Percentiles rank a stretch among this genome's conserved stretches.
Evolutionary conservation across 371 early-diverging fungal species (phyloP).

Genomic region (Syncephalastrum contaminatum): DNA sequence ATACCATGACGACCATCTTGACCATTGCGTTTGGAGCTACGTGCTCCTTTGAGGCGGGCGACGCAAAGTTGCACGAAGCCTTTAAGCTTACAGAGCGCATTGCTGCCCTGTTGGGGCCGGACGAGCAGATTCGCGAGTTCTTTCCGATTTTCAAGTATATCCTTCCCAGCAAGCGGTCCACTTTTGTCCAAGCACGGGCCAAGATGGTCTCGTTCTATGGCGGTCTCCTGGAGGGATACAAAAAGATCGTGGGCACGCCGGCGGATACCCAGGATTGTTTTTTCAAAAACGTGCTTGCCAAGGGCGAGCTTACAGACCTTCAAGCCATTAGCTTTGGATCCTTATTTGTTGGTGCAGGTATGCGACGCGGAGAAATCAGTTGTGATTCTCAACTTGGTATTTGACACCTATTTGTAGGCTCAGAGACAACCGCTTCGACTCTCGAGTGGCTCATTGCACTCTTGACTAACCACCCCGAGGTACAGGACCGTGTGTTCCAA

Average conservation of each 20-base stretch:
- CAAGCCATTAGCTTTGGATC: slow-evolving; percentile 33
- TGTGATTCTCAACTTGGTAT: neutral
- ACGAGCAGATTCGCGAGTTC: slow-evolving; percentile 43
- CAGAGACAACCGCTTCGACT: slow-evolving; percentile 46
- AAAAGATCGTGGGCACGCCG: slow-evolving; percentile 4
- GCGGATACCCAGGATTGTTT: slow-evolving; percentile 31
- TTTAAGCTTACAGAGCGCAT: slow-evolving; percentile 37
- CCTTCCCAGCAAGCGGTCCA: slow-evolving; percentile 15
- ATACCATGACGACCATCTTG: slow-evolving; percentile 43
- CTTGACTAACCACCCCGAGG: slow-evolving; percentile 39
- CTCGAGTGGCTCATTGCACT: slow-evolving; percentile 43
- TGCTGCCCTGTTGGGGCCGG: slow-evolving; percentile 30
- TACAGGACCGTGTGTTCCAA: slow-evolving; percentile 39
- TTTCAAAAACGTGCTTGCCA: slow-evolving; percentile 33
- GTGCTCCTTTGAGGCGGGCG: slow-evolving; percentile 35
- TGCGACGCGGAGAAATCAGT: neutral
- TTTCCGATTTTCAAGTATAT: slow-evolving; percentile 38
- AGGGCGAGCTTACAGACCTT: slow-evolving; percentile 29
- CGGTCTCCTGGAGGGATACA: slow-evolving; percentile 22
- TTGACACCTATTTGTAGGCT: slow-evolving; percentile 20
- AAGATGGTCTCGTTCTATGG: slow-evolving; percentile 30
- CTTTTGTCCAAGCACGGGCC: slow-evolving; percentile 17
- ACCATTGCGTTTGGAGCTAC: slow-evolving; percentile 39
- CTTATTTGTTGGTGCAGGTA: slow-evolving; percentile 47
- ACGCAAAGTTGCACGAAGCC: slow-evolving; percentile 33